Evolutionary conservation across 148 eudicot species (phyloP).

Genomic region (Diospyros lotus): DNA sequence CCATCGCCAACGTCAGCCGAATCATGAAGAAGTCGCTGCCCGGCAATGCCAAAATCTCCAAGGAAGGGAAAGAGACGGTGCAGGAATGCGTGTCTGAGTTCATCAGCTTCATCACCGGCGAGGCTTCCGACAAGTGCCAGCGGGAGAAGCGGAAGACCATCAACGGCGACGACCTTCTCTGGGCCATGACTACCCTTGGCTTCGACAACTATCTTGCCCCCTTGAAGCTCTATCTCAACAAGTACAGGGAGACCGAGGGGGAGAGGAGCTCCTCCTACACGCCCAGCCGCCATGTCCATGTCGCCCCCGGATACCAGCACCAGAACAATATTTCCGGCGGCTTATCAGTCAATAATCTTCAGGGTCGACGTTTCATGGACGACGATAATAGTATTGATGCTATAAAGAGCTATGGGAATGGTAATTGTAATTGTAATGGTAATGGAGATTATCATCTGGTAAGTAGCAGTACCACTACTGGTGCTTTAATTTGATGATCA

Average conservation of each 20-base stretch:
- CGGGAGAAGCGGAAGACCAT: slow-evolving; percentile 44
- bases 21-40: slow-evolving; percentile 41
- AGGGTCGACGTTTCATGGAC: too few relatives aligned
- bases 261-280: slow-evolving; percentile 16
- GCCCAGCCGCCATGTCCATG: background rate
- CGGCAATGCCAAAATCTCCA: slow-evolving; percentile 38
- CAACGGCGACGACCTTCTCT: slow-evolving; percentile 35
- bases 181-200: slow-evolving; percentile 47
- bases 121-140: slow-evolving; percentile 42
- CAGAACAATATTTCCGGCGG: too few relatives aligned
- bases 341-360: too few relatives aligned
- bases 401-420: background rate
- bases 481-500: too few relatives aligned
- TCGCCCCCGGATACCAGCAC: background rate
- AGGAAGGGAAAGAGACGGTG: slow-evolving; percentile 44
- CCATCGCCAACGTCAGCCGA: slow-evolving; percentile 44
- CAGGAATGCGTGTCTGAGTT: slow-evolving; percentile 49
- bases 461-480: background rate
- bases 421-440: background rate
- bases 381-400: background rate
- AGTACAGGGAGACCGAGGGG: slow-evolving; percentile 31
- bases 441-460: slow-evolving; percentile 18
- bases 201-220: slow-evolving; percentile 37
- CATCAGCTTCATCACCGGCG: slow-evolving; percentile 48
- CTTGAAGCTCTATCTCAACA: slow-evolving; percentile 32